Conservation (phyloP, 2,329 filamentous ascomycete genomes). For the Fusarium humuli region DNA sequence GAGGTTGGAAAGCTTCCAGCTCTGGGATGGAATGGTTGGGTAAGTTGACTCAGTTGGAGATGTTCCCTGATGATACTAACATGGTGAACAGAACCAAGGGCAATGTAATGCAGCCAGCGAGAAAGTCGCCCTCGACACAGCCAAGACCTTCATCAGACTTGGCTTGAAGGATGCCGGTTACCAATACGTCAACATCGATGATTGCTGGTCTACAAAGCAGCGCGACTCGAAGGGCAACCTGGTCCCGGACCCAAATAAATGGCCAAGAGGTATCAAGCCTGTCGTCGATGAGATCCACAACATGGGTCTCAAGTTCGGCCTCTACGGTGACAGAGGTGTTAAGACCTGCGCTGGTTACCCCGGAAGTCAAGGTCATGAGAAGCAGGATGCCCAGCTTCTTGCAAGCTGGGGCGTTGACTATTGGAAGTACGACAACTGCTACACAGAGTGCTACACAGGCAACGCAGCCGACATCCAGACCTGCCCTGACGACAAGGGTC, state of each 20-base stretch:
- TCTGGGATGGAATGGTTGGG: conserved; percentile 30
- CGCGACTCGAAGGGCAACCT: conserved; percentile 23
- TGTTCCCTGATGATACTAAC: not conserved
- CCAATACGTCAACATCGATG: conserved; percentile 26
- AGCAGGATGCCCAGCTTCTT: conserved; percentile 21
- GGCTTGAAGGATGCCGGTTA: conserved; percentile 26
- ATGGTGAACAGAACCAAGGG: conserved; percentile 15
- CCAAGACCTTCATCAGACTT: conserved; percentile 19
- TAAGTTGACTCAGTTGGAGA: not conserved
- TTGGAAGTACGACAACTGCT: conserved; percentile 33
- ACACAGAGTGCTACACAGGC: conserved; percentile 18
- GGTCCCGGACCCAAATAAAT: conserved; percentile 21
- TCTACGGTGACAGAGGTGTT: conserved; percentile 12
- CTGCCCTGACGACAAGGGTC: conserved; percentile 3
- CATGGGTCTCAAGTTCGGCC: conserved; percentile 30
- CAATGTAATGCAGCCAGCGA: conserved; percentile 27
- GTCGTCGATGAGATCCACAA: conserved; percentile 24
- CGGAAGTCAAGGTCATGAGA: conserved; percentile 22
- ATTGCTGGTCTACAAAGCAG: conserved; percentile 30
- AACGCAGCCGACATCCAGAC: conserved; percentile 20
- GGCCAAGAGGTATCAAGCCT: conserved; percentile 28
- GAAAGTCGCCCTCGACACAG: conserved; percentile 24
- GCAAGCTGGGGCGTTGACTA: conserved; percentile 31
- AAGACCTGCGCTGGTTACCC: conserved; percentile 29
- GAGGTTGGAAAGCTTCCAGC: conserved; percentile 24